Conservation (phyloP, 441 rosid species). For the Erysimum cheiri region DNA sequence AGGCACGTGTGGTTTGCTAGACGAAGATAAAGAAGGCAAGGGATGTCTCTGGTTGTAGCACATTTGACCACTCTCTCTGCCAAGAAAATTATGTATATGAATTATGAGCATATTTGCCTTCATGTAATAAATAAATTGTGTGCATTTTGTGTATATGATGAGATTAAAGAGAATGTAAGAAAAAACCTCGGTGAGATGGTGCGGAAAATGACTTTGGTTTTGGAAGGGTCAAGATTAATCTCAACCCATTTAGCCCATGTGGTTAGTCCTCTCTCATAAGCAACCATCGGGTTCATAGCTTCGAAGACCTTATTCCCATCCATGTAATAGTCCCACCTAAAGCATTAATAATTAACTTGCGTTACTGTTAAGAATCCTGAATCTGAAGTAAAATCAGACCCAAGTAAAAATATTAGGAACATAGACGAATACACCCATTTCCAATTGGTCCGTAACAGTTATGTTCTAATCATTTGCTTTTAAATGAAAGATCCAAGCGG, state of each 20-base stretch:
- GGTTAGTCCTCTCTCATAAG: constrained; percentile 77
- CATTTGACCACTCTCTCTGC: constrained; percentile 84
- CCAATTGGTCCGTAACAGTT: not conserved
- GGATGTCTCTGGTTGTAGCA: constrained; percentile 87
- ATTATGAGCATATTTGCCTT: constrained; percentile 9
- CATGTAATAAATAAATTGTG: not conserved
- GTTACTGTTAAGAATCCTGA: not conserved
- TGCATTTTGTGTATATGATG: not conserved
- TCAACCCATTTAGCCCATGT: constrained; percentile 97
- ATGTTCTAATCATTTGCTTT: constrained; percentile 7
- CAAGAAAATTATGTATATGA: constrained; percentile 7
- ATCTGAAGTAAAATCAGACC: not conserved
- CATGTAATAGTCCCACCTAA: constrained; percentile 96
- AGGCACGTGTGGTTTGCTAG: constrained; percentile 69
- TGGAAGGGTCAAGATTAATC: constrained; percentile 76
- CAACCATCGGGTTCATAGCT: constrained; percentile 86
- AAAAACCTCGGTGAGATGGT: constrained; percentile 73
- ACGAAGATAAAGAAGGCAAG: constrained; percentile 52
- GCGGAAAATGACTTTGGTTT: constrained; percentile 79
- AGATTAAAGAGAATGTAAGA: not conserved
- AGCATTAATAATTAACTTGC: constrained; percentile 13
- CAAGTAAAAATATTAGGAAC: not conserved
- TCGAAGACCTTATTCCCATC: constrained; percentile 59
- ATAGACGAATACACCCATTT: not conserved
- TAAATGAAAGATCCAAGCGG: not conserved